Conservation (phyloP, 164 flowering plant species). For the Santalum album region DNA sequence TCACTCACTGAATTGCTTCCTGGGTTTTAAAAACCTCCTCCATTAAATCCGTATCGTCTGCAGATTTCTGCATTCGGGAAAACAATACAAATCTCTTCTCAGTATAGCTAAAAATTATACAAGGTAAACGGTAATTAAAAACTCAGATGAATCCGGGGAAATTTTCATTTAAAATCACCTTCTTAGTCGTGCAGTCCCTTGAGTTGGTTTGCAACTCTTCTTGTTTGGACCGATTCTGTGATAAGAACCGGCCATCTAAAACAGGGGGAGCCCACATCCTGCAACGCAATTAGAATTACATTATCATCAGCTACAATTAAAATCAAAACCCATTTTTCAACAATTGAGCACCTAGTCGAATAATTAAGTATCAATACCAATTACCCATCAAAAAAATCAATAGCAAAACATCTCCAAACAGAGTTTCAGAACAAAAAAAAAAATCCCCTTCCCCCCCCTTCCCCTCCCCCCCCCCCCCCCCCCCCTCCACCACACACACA, state of each 20-base stretch:
- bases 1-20: conserved; percentile 77
- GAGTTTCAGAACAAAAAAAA: background rate
- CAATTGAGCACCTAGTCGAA: too few relatives aligned
- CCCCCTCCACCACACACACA: too few relatives aligned
- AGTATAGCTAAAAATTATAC: too few relatives aligned
- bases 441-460: too few relatives aligned
- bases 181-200: background rate
- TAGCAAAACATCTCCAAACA: background rate
- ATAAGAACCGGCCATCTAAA: background rate
- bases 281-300: background rate
- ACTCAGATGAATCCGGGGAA: too few relatives aligned
- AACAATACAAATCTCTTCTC: too few relatives aligned
- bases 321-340: background rate
- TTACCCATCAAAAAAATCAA: too few relatives aligned
- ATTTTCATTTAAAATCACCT: background rate
- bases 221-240: background rate
- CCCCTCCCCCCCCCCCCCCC: too few relatives aligned
- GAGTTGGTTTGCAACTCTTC: background rate
- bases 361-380: too few relatives aligned
- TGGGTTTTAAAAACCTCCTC: conserved; percentile 71
- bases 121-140: too few relatives aligned
- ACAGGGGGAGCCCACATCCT: background rate
- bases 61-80: conserved; percentile 23
- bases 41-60: conserved; percentile 40
- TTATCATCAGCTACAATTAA: background rate